Conservation (phyloP, 768 basidiomycete genomes). For the Leccinellum albellum region DNA sequence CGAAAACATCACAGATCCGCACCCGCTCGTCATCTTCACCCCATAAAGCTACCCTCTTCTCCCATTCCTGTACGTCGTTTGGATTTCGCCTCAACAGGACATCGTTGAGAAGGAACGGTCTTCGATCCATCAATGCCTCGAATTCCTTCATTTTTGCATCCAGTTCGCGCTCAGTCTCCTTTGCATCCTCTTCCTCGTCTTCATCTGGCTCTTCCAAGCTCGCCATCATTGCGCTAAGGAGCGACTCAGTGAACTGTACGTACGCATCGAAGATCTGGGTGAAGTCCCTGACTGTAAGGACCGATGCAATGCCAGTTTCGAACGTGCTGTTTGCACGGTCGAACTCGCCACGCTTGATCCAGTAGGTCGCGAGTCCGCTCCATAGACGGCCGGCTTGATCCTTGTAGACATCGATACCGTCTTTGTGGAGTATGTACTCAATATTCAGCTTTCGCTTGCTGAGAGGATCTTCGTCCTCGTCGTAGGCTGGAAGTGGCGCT, state of each 20-base stretch:
- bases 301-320: slow-evolving; percentile 77
- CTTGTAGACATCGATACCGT: slow-evolving; percentile 86
- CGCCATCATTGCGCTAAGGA: slow-evolving; percentile 88
- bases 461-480: slow-evolving; percentile 81
- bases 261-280: slow-evolving; percentile 98
- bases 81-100: slow-evolving; percentile 91
- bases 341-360: slow-evolving; percentile 97
- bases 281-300: slow-evolving; percentile 94
- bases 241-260: slow-evolving; percentile 86
- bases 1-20: slow-evolving; percentile 2
- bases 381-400: slow-evolving; percentile 96
- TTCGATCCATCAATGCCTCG: slow-evolving; percentile 88
- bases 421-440: slow-evolving; percentile 77
- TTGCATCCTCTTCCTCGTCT: slow-evolving; percentile 65
- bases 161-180: slow-evolving; percentile 77
- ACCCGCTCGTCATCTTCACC: slow-evolving; percentile 94
- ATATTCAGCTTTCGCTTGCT: slow-evolving; percentile 75
- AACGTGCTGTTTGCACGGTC: slow-evolving; percentile 86
- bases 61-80: slow-evolving; percentile 99
- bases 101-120: slow-evolving; percentile 96
- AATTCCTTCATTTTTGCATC: slow-evolving; percentile 89
- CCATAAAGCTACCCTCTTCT: slow-evolving; percentile 91
- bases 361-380: slow-evolving; percentile 95
- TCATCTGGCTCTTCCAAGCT: slow-evolving; percentile 75
- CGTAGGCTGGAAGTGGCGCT: slow-evolving; percentile 48